Percentiles rank a stretch among this genome's conserved stretches.
phyloP scores from a whole-genome alignment of 2,329 filamentous ascomycete species.

The Nothopassalora personata region DNA sequence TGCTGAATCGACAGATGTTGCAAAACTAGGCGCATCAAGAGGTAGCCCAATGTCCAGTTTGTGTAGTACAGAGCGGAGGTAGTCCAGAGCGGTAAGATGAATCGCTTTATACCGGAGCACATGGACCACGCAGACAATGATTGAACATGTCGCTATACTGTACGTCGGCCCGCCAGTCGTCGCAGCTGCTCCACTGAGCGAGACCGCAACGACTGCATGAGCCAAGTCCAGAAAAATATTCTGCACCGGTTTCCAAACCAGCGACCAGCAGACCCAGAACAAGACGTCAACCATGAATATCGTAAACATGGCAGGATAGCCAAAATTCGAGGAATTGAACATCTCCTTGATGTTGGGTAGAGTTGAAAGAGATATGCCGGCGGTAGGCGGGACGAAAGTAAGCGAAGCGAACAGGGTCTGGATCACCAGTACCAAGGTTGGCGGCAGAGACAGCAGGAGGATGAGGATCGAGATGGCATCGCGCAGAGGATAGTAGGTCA shows the following conservation, averaged over 20 bases:
- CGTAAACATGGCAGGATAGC: conserved; percentile 78
- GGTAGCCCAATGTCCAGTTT: conserved; percentile 30
- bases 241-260: conserved; percentile 81
- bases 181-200: conserved; percentile 73
- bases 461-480: conserved; percentile 97
- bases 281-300: conserved; percentile 82
- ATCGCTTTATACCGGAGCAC: conserved; percentile 50
- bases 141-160: conserved; percentile 65
- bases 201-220: conserved; percentile 88
- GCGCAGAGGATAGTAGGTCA: conserved; percentile 82
- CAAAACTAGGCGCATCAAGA: conserved; percentile 29
- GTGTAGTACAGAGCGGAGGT: conserved; percentile 34
- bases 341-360: conserved; percentile 81
- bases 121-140: conserved; percentile 56
- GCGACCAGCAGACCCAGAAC: conserved; percentile 71
- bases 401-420: conserved; percentile 89
- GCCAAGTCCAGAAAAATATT: conserved; percentile 84
- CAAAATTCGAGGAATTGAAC: conserved; percentile 72
- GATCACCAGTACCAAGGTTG: conserved; percentile 78
- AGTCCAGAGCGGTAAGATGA: conserved; percentile 35
- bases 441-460: conserved; percentile 86
- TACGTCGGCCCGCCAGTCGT: conserved; percentile 63
- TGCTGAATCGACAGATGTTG: conserved; percentile 28
- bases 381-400: conserved; percentile 78
- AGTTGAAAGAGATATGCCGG: conserved; percentile 59